phyloP scores from a whole-genome alignment of 345 rosid species.

The Hibiscus syriacus region DNA sequence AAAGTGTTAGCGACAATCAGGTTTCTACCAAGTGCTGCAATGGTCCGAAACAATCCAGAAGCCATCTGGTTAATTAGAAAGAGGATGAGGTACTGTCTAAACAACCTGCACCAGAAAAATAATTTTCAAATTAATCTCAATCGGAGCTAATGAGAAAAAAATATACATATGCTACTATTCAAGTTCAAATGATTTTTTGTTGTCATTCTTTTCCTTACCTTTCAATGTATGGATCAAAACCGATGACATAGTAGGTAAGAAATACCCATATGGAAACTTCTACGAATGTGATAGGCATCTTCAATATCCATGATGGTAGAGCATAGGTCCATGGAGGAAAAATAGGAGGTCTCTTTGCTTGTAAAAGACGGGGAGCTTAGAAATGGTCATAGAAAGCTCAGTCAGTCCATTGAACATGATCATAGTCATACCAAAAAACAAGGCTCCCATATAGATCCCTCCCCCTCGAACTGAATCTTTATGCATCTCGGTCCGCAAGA shows the following conservation, averaged over 20 bases:
- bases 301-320: constrained; percentile 73
- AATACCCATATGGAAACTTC: constrained; percentile 63
- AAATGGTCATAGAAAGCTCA: constrained; percentile 68
- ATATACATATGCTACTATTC: not conserved
- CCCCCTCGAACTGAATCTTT: constrained; percentile 38
- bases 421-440: constrained; percentile 42
- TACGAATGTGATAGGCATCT: constrained; percentile 54
- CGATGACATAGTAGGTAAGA: constrained; percentile 59
- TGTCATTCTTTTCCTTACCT: constrained; percentile 32
- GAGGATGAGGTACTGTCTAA: constrained; percentile 58
- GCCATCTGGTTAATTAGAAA: constrained; percentile 52
- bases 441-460: constrained; percentile 44
- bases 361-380: constrained; percentile 78
- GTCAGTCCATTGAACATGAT: constrained; percentile 66
- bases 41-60: constrained; percentile 44
- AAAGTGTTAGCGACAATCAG: constrained; percentile 53
- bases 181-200: not conserved
- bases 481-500: constrained; percentile 54
- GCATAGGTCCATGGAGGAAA: constrained; percentile 77
- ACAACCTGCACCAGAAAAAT: constrained; percentile 33
- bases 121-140: not conserved
- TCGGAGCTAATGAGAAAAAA: not conserved
- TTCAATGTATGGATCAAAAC: constrained; percentile 58
- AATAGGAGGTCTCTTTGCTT: constrained; percentile 73
- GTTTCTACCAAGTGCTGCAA: constrained; percentile 54